Evolutionary conservation across 352 stramenopile species (phyloP), one percentile per base, ranked within the genome.

Genomic region (Thalassiosira livingstoniorum): DNA sequence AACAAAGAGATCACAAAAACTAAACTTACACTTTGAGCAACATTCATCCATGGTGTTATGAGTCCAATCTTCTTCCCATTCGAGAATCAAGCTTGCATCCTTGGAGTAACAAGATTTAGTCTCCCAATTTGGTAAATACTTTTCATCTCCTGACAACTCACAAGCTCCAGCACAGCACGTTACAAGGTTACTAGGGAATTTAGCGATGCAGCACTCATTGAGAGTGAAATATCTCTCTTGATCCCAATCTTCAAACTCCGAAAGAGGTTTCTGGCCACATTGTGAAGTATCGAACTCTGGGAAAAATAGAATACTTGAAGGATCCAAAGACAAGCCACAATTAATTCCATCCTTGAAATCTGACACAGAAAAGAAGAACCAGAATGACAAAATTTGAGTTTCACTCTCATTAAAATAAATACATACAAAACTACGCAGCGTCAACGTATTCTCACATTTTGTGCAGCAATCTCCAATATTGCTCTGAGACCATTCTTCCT

Each of bases 221-320:
- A 51, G 43, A 11, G 31, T 29, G 11, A 47, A 3, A 47, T 47
- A 66, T 27, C 47, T 66, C 21, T 66, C 29, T 47, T 31, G 25
- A 25, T 66, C 58, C 4, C 32, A 66, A 13, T 29, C 15, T 7
- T 66, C 58, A 61, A 13, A 1, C 1, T 13, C 64, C 27, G 11
- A 85, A 27, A 62, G 53, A n/a, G 23, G 81, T 10, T 23, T 64
- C 23, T 1, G 39, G 27, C 10, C 45, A 29, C 23, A 85, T 29
- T 31, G 78, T 15, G 5, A 3, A 29, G 43, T 13, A 7, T 31
- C 78, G 66, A 35, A 53, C 64, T 21, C 68, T 64, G 21, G 79
- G n/a, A n/a, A n/a, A n/a, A n/a, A n/a, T n/a, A n/a, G n/a, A n/a
- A n/a, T n/a, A n/a, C n/a, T n/a, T n/a, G n/a, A n/a, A n/a, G n/a